phyloP scores from a whole-genome alignment of 2,329 filamentous ascomycete species.

The Aspergillus sp. region DNA sequence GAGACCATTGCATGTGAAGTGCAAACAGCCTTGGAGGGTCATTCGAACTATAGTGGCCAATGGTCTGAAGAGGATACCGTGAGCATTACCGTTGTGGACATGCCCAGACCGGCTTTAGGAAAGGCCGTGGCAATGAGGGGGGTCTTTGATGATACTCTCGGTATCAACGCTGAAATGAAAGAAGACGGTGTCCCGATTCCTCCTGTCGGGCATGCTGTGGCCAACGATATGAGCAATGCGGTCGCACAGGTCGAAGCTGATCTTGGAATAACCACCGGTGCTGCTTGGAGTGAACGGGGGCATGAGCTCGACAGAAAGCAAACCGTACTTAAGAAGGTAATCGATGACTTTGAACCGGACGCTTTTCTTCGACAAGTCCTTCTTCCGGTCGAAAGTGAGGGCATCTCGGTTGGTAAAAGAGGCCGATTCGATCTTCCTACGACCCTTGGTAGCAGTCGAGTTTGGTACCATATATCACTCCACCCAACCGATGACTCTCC shows the following conservation, averaged over 20 bases:
- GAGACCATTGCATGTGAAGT: constrained; percentile 73
- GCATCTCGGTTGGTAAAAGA: constrained; percentile 70
- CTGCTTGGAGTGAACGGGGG: constrained; percentile 64
- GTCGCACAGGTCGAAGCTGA: constrained; percentile 71
- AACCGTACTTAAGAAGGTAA: constrained; percentile 76
- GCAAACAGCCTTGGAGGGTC: constrained; percentile 55
- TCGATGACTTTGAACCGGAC: constrained; percentile 70
- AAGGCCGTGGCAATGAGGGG: constrained; percentile 85
- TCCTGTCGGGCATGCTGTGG: constrained; percentile 68
- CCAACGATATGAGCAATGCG: constrained; percentile 80
- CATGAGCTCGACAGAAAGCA: constrained; percentile 75
- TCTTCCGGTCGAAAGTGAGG: constrained; percentile 69
- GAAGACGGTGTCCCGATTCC: constrained; percentile 79
- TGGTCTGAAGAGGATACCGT: constrained; percentile 72
- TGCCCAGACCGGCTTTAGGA: constrained; percentile 70
- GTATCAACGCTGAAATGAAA: constrained; percentile 97
- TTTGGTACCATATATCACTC: constrained; percentile 89
- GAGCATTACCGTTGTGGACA: constrained; percentile 78
- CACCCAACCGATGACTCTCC: constrained; percentile 87
- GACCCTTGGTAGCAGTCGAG: constrained; percentile 72
- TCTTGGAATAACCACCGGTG: constrained; percentile 64
- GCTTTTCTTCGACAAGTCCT: constrained; percentile 76
- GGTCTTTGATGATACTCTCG: constrained; percentile 84
- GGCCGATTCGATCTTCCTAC: constrained; percentile 72
- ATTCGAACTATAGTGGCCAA: constrained; percentile 61